A percentile compares a stretch with the other conserved stretches of the same genome.
These are phyloP conservation scores for Gossypium davidsonii DNA, from an alignment of 441 rosid genomes.

Conservation along the genomic window DNA sequence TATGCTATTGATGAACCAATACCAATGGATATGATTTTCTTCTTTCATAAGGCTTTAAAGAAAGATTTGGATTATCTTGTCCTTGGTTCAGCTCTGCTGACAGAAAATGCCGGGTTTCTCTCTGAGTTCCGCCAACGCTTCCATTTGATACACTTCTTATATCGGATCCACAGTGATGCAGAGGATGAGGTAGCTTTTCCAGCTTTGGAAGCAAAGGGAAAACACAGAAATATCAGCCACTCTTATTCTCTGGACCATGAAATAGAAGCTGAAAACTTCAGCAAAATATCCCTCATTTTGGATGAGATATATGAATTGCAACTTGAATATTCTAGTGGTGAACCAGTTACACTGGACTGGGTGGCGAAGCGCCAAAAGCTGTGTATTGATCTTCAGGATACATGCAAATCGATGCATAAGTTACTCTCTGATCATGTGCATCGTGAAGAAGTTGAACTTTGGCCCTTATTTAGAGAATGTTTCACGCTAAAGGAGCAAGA, in stretches of 20 bases:
- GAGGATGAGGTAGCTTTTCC: slow-evolving; percentile 92
- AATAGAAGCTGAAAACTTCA: slow-evolving; percentile 46
- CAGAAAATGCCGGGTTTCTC: slow-evolving; percentile 43
- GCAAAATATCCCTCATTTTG: slow-evolving; percentile 47
- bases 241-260: slow-evolving; percentile 74
- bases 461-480: slow-evolving; percentile 63
- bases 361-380: slow-evolving; percentile 36
- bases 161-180: slow-evolving; percentile 62
- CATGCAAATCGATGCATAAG: slow-evolving; percentile 57
- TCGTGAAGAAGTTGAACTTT: slow-evolving; percentile 71
- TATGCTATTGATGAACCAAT: slow-evolving; percentile 30
- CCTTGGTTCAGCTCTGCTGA: slow-evolving; percentile 46
- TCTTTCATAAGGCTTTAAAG: slow-evolving; percentile 81
- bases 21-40: slow-evolving; percentile 72
- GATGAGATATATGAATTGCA: slow-evolving; percentile 53
- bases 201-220: slow-evolving; percentile 67
- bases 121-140: slow-evolving; percentile 53
- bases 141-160: slow-evolving; percentile 42
- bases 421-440: slow-evolving; percentile 59
- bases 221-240: slow-evolving; percentile 50
- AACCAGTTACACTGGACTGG: slow-evolving; percentile 19
- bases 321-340: slow-evolving; percentile 25
- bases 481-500: slow-evolving; percentile 70
- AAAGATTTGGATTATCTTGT: slow-evolving; percentile 71
- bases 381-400: slow-evolving; percentile 55